A percentile compares a stretch with the other conserved stretches of the same genome.
Conservation (phyloP, 1,284 basidiomycete genomes). For the Laetiporus sulphureus region DNA sequence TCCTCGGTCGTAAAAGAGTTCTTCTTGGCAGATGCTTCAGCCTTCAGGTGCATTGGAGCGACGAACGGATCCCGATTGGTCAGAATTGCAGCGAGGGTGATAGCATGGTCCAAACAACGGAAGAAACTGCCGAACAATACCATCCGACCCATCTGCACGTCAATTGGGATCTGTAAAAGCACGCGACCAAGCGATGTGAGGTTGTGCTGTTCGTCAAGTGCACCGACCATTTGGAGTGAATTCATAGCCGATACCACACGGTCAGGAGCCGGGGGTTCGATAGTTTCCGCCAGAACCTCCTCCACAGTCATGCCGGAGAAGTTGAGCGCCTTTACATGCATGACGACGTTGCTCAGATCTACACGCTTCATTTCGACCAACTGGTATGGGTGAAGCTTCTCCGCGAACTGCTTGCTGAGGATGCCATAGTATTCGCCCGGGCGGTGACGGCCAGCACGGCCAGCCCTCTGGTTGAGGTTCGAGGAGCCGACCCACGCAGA, state of each 20-base stretch:
- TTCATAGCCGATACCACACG: slow-evolving; percentile 81
- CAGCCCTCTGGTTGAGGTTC: slow-evolving; percentile 92
- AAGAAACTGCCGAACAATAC: slow-evolving; percentile 92
- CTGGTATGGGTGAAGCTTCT: slow-evolving; percentile 73
- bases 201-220: slow-evolving; percentile 72
- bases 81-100: slow-evolving; percentile 87
- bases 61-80: slow-evolving; percentile 91
- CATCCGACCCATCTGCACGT: slow-evolving; percentile 86
- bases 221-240: slow-evolving; percentile 82
- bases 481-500: slow-evolving; percentile 46
- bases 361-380: slow-evolving; percentile 95
- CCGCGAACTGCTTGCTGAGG: slow-evolving; percentile 60
- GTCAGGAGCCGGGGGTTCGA: slow-evolving; percentile 83
- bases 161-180: slow-evolving; percentile 85
- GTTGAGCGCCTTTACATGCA: slow-evolving; percentile 97
- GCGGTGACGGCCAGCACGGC: slow-evolving; percentile 90
- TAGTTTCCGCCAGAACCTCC: slow-evolving; percentile 79
- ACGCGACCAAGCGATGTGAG: slow-evolving; percentile 87
- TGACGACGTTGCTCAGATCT: slow-evolving; percentile 88
- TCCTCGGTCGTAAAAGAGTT: slow-evolving; percentile 74
- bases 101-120: slow-evolving; percentile 85
- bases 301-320: slow-evolving; percentile 86
- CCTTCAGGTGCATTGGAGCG: slow-evolving; percentile 67
- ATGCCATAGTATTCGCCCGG: slow-evolving; percentile 91
- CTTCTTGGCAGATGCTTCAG: slow-evolving; percentile 65